phyloP scores from a whole-genome alignment of 1,284 basidiomycete genomes.

The Phylloboletellus chloephorus region DNA sequence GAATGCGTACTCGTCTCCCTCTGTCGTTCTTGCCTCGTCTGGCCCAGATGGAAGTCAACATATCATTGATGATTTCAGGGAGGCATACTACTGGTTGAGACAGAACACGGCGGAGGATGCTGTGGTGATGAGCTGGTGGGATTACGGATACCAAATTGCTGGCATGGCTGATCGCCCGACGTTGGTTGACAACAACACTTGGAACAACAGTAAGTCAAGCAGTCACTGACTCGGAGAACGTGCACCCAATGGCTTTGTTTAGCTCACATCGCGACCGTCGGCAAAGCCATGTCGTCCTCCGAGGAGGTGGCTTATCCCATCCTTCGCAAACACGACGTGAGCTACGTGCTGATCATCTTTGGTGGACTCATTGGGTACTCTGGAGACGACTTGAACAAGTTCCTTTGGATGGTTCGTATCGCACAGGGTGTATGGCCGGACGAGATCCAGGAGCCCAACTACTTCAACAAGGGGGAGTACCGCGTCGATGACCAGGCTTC shows the following conservation, averaged over 20 bases:
- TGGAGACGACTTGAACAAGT: conserved; percentile 99
- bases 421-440: conserved; percentile 99
- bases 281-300: conserved; percentile 92
- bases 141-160: conserved; percentile 99
- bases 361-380: conserved; percentile 96
- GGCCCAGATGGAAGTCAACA: conserved; percentile 84
- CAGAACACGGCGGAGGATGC: conserved; percentile 91
- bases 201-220: conserved; percentile 89
- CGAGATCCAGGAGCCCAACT: conserved; percentile 92
- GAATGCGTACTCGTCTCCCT: conserved; percentile 94
- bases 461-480: conserved; percentile 96
- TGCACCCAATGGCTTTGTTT: conserved; percentile 13
- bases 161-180: conserved; percentile 98
- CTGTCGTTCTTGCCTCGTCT: conserved; percentile 86
- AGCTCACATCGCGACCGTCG: conserved; percentile 95
- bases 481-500: conserved; percentile 86
- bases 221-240: background rate
- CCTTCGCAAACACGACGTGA: conserved; percentile 94
- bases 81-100: conserved; percentile 99
- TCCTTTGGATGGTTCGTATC: conserved; percentile 98
- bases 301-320: conserved; percentile 98
- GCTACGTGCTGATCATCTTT: conserved; percentile 97
- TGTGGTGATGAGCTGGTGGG: conserved; percentile 99
- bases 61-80: conserved; percentile 99
- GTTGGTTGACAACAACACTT: conserved; percentile 98